Evolutionary conservation across 805 yeast genomes (phyloP).

Genomic region (Barnettozyma populi): DNA sequence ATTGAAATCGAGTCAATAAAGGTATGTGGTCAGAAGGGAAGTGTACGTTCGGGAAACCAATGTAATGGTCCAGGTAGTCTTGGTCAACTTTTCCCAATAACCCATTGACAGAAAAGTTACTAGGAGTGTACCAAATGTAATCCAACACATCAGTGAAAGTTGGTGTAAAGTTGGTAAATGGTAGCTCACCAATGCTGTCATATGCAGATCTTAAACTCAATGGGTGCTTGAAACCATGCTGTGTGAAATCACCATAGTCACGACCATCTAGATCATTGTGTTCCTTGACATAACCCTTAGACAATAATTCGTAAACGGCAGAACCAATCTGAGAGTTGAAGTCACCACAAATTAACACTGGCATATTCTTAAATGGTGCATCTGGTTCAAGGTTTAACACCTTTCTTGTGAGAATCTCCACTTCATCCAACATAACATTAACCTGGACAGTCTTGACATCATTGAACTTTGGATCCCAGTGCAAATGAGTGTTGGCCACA

Average conservation of each 20-base stretch:
- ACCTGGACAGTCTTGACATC: conserved; percentile 97
- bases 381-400: conserved; percentile 31
- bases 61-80: conserved; percentile 66
- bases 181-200: conserved; percentile 78
- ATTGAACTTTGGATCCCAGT: conserved; percentile 96
- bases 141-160: conserved; percentile 90
- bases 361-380: conserved; percentile 49
- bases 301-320: conserved; percentile 88
- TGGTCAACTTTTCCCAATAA: conserved; percentile 79
- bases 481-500: conserved; percentile 88
- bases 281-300: conserved; percentile 71
- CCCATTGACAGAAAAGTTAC: conserved; percentile 76
- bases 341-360: conserved; percentile 91
- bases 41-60: conserved; percentile 92
- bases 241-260: conserved; percentile 87
- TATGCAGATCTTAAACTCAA: conserved; percentile 84
- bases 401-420: conserved; percentile 55
- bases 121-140: conserved; percentile 90
- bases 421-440: conserved; percentile 83
- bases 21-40: conserved; percentile 95
- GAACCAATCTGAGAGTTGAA: conserved; percentile 83
- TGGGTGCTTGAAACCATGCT: conserved; percentile 78
- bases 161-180: conserved; percentile 93
- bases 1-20: conserved; percentile 60
- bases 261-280: conserved; percentile 82